phyloP scores from a whole-genome alignment of 2,329 filamentous ascomycete species.

The Diplocarpon mali region DNA sequence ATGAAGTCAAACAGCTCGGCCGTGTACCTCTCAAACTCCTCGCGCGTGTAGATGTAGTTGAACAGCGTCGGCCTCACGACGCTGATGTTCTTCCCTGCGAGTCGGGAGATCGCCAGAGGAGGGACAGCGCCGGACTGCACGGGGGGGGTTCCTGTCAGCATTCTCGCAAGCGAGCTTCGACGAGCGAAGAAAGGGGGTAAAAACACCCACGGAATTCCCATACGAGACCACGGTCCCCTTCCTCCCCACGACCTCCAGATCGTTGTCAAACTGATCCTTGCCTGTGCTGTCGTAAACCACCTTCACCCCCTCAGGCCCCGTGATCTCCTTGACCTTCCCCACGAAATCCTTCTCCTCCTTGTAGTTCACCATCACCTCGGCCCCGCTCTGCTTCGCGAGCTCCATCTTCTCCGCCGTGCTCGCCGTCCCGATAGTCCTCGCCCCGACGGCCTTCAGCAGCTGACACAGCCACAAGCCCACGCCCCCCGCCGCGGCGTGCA shows the following conservation, averaged over 20 bases:
- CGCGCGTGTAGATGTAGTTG: constrained; percentile 55
- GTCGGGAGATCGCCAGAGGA: constrained; percentile 45
- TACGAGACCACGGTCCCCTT: constrained; percentile 73
- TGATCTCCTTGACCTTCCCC: constrained; percentile 54
- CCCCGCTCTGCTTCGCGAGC: constrained; percentile 59
- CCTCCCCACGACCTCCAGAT: constrained; percentile 59
- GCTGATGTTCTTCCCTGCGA: constrained; percentile 66
- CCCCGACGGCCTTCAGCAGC: constrained; percentile 60
- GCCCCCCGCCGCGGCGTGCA: constrained; percentile 79
- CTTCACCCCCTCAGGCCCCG: constrained; percentile 58
- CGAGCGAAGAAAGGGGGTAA: neutral
- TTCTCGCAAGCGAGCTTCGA: neutral
- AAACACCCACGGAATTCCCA: constrained; percentile 58
- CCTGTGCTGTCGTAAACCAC: constrained; percentile 83
- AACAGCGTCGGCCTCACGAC: constrained; percentile 65
- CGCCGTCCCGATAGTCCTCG: constrained; percentile 69
- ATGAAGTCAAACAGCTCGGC: constrained; percentile 66
- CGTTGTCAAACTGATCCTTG: constrained; percentile 71
- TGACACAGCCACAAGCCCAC: constrained; percentile 68
- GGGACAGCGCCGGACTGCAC: constrained; percentile 56
- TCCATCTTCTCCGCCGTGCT: constrained; percentile 61
- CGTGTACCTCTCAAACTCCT: constrained; percentile 61
- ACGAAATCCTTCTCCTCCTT: constrained; percentile 45
- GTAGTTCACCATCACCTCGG: constrained; percentile 63
- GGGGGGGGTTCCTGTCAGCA: neutral